Base-by-base conservation (phyloP, 2,329 filamentous ascomycete genomes). In the Colletotrichum sp. region DNA sequence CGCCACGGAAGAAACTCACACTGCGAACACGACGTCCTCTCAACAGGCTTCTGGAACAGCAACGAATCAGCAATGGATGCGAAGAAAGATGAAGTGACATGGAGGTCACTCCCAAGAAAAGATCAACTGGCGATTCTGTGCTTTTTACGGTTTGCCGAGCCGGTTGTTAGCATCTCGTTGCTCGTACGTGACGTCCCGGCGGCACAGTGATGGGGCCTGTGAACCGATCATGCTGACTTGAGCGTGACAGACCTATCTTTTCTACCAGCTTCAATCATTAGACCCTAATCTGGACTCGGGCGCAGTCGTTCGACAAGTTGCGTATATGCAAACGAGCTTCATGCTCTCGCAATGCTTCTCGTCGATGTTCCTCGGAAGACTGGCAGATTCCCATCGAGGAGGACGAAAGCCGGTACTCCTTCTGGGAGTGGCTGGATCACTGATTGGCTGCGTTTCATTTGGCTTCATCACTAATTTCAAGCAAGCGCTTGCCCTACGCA, bases 391-490 rank as follows among this genome's bases (percentile, higher is more conserved):
- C 9, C 60, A 16, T 0, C 13, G 66, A 13, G 66, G 72, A 18
- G 72, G 67, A n/a, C 44, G 72, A 12, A 74, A 74, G 18, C 21
- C 67, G 8, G 67, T 74, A 3, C 34, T 74, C 5, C 67, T 74
- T 9, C 7, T 60, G 12, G 60, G 72, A 21, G 32, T 74, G 8
- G n/a, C 32, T 4, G 66, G 57, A 30, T 57, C 66, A 70, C 59
- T 74, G 13, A 21, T 71, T 15, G 67, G 67, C 15, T 59, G 59
- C 55, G 49, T 70, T 24, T 59, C 34, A 6, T 65, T 74, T 21
- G 71, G 71, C 6, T 74, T 74, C 34, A 71, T 74, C 21, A 65
- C 71, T 10, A 74, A 55, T 49, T 74, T 74, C 39, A 74, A 65
- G 18, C 71, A 74, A 36, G 71, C 71, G 2, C 24, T 74, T 6